phyloP scores from a whole-genome alignment of 2,329 filamentous ascomycete genomes.

The Epichloe amarillans region DNA sequence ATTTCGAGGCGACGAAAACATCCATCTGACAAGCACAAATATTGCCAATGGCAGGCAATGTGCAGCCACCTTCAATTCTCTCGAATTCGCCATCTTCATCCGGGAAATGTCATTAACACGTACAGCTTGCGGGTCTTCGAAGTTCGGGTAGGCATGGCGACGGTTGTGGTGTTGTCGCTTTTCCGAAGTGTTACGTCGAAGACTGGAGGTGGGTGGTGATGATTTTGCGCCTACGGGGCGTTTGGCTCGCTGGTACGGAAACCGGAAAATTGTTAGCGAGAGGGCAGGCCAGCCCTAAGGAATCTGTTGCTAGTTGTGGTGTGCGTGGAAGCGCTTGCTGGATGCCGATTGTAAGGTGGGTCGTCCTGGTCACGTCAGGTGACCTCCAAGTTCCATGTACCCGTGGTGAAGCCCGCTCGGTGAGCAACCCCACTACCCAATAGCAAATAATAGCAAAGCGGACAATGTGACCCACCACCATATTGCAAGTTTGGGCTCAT shows the following conservation, averaged over 20 bases:
- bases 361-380: conserved; percentile 15
- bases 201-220: conserved; percentile 23
- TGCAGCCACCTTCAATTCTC: conserved; percentile 2
- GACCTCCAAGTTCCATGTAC: conserved; percentile 11
- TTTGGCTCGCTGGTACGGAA: conserved; percentile 13
- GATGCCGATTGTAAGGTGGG: conserved; percentile 1
- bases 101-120: conserved; percentile 23
- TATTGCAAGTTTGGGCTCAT: background rate
- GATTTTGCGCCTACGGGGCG: conserved; percentile 22
- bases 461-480: background rate
- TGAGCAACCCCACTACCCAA: background rate
- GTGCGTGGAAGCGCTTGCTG: background rate
- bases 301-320: background rate
- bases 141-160: conserved; percentile 60
- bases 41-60: conserved; percentile 10
- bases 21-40: conserved; percentile 8
- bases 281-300: conserved; percentile 30
- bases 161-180: conserved; percentile 32
- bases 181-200: conserved; percentile 24
- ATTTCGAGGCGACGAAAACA: background rate
- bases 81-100: background rate
- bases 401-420: conserved; percentile 9
- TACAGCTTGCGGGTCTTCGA: conserved; percentile 70
- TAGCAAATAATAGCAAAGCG: background rate
- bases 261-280: conserved; percentile 24